These are phyloP conservation scores for Piloderma croceum DNA, from an alignment of 768 basidiomycete genomes.

Conservation along the genomic window DNA sequence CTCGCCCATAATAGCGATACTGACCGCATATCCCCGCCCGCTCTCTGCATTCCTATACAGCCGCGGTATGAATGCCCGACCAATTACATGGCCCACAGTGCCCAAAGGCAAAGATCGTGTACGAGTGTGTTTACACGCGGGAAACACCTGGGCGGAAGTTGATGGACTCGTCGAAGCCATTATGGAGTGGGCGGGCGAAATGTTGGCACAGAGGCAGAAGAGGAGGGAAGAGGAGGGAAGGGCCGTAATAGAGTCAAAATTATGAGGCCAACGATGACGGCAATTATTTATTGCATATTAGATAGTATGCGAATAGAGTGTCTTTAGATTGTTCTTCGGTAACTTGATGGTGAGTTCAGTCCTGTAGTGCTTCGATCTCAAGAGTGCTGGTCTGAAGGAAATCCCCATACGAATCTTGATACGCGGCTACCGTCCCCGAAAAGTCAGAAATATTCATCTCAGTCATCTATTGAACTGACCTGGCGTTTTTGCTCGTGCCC, in stretches of 20 bases:
- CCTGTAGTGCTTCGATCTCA: conserved; percentile 64
- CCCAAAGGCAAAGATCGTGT: conserved; percentile 82
- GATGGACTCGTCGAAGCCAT: conserved; percentile 28
- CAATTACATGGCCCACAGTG: conserved; percentile 86
- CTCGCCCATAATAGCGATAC: conserved; percentile 81
- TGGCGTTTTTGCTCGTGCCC: conserved; percentile 47
- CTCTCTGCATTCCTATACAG: conserved; percentile 62
- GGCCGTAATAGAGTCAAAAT: too few species aligned
- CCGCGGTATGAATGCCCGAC: conserved; percentile 59
- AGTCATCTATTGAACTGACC: conserved; percentile 30
- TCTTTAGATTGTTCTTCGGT: too few species aligned
- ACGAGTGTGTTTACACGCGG: conserved; percentile 82
- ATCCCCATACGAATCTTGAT: conserved; percentile 55
- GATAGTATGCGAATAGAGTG: too few species aligned
- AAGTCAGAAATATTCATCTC: background rate
- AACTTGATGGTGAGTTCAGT: too few species aligned
- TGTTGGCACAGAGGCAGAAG: conserved; percentile 16
- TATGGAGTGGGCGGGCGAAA: conserved; percentile 41
- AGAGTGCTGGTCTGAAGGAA: conserved; percentile 52
- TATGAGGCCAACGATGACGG: too few species aligned
- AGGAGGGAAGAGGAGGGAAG: conserved; percentile 5
- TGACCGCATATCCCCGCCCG: conserved; percentile 70
- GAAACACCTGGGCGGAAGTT: conserved; percentile 42
- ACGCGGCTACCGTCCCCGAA: conserved; percentile 42
- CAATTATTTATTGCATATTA: too few species aligned